Conservation (phyloP, 768 basidiomycete genomes). For the Hebeloma cylindrosporum region DNA sequence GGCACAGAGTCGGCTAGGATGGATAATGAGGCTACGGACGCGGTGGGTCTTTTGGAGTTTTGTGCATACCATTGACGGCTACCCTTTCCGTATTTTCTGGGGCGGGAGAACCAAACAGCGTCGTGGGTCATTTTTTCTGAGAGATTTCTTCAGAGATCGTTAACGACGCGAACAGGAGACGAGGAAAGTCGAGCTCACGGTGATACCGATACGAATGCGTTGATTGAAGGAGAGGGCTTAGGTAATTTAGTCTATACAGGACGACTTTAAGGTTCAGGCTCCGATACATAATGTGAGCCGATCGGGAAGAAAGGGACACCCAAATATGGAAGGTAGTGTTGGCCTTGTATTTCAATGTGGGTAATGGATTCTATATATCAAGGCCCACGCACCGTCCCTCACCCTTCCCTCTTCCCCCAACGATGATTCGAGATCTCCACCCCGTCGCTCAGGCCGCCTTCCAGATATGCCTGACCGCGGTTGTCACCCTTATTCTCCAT, state of each 20-base stretch:
- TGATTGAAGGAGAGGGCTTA: constrained; percentile 15
- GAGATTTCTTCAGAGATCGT: constrained; percentile 11
- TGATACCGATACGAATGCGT: constrained; percentile 14
- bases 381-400: no score
- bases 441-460: no score
- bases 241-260: constrained; percentile 44
- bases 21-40: constrained; percentile 8
- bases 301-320: constrained; percentile 22
- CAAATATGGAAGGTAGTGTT: constrained; percentile 11
- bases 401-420: no score
- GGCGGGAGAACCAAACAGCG: constrained; percentile 96
- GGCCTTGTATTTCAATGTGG: constrained; percentile 9
- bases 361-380: no score
- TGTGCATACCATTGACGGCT: constrained; percentile 84
- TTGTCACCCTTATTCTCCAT: constrained; percentile 34
- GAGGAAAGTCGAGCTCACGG: no score
- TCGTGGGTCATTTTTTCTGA: constrained; percentile 89
- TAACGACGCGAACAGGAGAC: constrained; percentile 1
- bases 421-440: no score
- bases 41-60: background rate
- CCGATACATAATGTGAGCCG: constrained; percentile 18
- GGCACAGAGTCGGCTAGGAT: constrained; percentile 84
- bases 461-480: constrained; percentile 30
- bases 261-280: constrained; percentile 35
- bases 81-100: constrained; percentile 94